Evolutionary conservation across 257 asterid genomes (phyloP).

Genomic region (Petunia axillaris): DNA sequence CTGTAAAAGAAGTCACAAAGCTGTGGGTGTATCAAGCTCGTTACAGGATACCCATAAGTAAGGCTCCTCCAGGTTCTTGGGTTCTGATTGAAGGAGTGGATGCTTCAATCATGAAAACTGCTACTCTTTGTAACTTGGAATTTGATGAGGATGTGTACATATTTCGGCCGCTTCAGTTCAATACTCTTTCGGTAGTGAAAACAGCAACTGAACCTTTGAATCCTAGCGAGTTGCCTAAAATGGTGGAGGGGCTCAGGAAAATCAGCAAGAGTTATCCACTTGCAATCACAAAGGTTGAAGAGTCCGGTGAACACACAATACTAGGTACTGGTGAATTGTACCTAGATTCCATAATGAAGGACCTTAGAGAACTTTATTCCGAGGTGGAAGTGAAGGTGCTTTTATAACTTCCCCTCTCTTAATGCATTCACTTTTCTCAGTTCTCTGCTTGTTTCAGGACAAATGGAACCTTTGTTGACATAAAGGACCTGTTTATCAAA

Average conservation of each 20-base stretch:
- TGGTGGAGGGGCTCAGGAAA: constrained; percentile 98
- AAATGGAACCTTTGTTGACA: background rate
- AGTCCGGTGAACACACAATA: constrained; percentile 97
- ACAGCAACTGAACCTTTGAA: constrained; percentile 98
- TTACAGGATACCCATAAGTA: constrained; percentile 90
- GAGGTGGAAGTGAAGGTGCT: constrained; percentile 99
- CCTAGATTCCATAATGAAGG: constrained; percentile 96
- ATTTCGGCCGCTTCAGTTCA: constrained; percentile 92
- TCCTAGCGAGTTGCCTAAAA: constrained; percentile 97
- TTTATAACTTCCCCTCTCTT: background rate
- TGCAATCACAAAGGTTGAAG: constrained; percentile 97
- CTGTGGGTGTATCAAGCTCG: constrained; percentile 99
- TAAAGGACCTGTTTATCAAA: background rate
- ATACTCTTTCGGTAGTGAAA: constrained; percentile 97
- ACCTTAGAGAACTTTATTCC: constrained; percentile 95
- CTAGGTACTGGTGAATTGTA: constrained; percentile 95
- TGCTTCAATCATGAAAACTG: constrained; percentile 99
- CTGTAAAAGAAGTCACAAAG: constrained; percentile 89
- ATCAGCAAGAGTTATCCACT: constrained; percentile 98
- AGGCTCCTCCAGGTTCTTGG: constrained; percentile 99
- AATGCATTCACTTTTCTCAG: background rate
- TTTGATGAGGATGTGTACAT: constrained; percentile 84
- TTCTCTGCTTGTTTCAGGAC: background rate
- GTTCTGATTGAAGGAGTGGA: constrained; percentile 99
- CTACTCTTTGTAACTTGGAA: constrained; percentile 83